Conservation (phyloP, 2,329 filamentous ascomycete species). For the Phialemoniopsis sp. region DNA sequence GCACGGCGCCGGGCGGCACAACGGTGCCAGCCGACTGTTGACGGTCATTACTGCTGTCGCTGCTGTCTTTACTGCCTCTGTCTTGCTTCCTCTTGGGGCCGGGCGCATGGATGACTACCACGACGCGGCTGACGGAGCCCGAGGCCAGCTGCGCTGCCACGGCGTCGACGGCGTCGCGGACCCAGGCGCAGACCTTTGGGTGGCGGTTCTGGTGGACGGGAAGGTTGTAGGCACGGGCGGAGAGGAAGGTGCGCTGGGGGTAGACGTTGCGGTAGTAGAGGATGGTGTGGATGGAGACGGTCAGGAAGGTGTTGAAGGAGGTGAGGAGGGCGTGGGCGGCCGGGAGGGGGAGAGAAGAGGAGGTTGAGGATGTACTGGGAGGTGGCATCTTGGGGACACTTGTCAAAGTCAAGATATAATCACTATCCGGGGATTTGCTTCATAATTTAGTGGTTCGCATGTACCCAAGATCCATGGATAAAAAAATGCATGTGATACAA, state of each 20-base stretch:
- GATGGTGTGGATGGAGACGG: conserved; percentile 79
- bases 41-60: background rate
- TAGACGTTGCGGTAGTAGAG: conserved; percentile 81
- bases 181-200: conserved; percentile 80
- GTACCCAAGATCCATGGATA: too few species aligned
- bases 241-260: conserved; percentile 71
- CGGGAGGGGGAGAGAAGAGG: conserved; percentile 21
- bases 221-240: conserved; percentile 76
- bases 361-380: too few species aligned
- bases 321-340: conserved; percentile 56
- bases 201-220: conserved; percentile 83
- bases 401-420: too few species aligned
- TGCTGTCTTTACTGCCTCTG: background rate
- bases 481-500: too few species aligned
- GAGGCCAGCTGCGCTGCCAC: conserved; percentile 66
- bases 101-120: conserved; percentile 40
- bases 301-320: conserved; percentile 76
- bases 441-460: too few species aligned
- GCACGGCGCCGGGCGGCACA: conserved; percentile 29
- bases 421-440: too few species aligned
- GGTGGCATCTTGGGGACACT: too few species aligned
- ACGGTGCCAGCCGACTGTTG: conserved; percentile 2
- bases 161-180: conserved; percentile 73
- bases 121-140: conserved; percentile 41
- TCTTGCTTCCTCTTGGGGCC: too few species aligned